Percentiles rank a stretch among this genome's conserved stretches.
Evolutionary conservation across 345 rosid genomes (phyloP).

Genomic region (Streptanthus diversifolius): DNA sequence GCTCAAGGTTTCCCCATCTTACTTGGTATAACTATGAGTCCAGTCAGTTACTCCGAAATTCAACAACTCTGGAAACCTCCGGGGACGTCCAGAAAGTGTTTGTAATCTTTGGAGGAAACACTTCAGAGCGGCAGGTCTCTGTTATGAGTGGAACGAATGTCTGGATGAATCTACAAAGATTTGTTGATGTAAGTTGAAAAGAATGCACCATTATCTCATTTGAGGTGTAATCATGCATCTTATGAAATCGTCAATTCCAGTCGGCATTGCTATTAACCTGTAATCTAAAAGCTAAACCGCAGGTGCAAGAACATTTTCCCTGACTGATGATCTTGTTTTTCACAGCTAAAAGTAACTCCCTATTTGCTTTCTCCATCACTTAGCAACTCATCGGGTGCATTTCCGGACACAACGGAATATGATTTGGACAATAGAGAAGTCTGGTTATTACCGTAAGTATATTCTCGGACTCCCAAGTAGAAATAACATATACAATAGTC

Average conservation of each 20-base stretch:
- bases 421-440: constrained; percentile 54
- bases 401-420: constrained; percentile 30
- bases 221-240: constrained; percentile 6
- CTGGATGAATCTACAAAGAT: constrained; percentile 87
- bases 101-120: constrained; percentile 87
- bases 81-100: constrained; percentile 52
- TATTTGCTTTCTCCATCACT: constrained; percentile 67
- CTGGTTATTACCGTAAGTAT: constrained; percentile 83
- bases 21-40: constrained; percentile 40
- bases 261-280: background rate
- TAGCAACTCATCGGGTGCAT: constrained; percentile 35
- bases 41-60: constrained; percentile 36
- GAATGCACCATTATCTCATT: background rate
- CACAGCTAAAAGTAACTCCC: constrained; percentile 84
- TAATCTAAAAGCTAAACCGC: background rate
- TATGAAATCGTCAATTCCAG: background rate
- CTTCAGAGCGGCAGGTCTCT: constrained; percentile 97
- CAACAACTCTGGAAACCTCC: constrained; percentile 27
- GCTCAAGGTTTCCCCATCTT: constrained; percentile 76
- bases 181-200: constrained; percentile 62
- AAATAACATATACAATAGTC: constrained; percentile 1
- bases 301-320: background rate
- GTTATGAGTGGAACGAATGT: constrained; percentile 96
- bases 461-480: constrained; percentile 4
- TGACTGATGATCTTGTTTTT: constrained; percentile 33